Conservation (phyloP, 441 rosid genomes). For the Dalechampia spathulata region DNA sequence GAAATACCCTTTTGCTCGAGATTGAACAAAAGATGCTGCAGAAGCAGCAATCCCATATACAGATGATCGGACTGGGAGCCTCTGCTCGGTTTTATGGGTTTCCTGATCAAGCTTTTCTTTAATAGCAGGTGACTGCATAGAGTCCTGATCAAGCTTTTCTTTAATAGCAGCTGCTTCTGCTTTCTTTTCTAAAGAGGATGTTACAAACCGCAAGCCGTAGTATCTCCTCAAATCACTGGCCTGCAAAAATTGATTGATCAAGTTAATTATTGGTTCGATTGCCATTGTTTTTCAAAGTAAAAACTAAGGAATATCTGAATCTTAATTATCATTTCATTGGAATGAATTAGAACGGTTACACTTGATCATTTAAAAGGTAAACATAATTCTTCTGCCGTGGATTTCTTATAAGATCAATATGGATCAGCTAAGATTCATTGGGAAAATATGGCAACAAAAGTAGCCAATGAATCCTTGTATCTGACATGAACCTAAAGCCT, state of each 20-base stretch:
- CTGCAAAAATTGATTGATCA: constrained; percentile 26
- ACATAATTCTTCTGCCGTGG: no score
- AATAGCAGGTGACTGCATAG: constrained; percentile 25
- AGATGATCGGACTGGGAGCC: constrained; percentile 30
- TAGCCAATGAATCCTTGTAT: neutral
- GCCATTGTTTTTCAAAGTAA: no score
- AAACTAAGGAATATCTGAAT: no score
- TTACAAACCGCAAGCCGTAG: constrained; percentile 53
- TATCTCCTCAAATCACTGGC: constrained; percentile 42
- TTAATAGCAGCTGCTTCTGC: constrained; percentile 51
- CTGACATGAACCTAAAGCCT: neutral
- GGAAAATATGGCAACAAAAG: no score
- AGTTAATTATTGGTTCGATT: no score
- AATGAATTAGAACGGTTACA: no score
- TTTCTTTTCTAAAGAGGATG: constrained; percentile 77
- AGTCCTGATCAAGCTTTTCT: constrained; percentile 50
- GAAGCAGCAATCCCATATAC: constrained; percentile 85
- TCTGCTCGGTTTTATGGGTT: constrained; percentile 17
- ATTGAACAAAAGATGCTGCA: constrained; percentile 71
- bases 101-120: constrained; percentile 12
- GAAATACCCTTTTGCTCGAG: constrained; percentile 33
- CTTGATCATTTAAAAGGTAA: no score
- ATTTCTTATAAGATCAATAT: no score
- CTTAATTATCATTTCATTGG: no score
- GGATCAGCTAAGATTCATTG: no score